Conservation (phyloP, 2,329 filamentous ascomycete genomes). For the Aureobasidium mangrovei region DNA sequence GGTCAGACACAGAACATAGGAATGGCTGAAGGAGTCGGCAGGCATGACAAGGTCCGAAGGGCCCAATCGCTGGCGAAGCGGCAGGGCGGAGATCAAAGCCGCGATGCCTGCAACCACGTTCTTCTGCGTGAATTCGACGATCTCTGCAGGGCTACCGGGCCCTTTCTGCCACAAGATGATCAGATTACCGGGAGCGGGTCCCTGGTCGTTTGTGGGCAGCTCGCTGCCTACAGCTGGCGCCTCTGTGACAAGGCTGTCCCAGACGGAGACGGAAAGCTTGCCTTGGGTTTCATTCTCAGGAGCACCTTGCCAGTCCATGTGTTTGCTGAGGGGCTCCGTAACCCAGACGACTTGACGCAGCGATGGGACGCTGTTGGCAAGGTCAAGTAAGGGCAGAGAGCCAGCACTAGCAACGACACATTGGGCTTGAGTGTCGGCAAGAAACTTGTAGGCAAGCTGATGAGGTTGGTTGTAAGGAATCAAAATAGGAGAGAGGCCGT, state of each 20-base stretch:
- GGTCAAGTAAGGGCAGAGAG: slow-evolving; percentile 68
- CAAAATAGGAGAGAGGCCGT: slow-evolving; percentile 74
- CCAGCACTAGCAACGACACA: slow-evolving; percentile 77
- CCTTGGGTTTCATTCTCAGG: slow-evolving; percentile 62
- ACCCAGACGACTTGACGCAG: slow-evolving; percentile 84
- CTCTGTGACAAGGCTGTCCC: slow-evolving; percentile 74
- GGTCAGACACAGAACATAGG: slow-evolving; percentile 70
- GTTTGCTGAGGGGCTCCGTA: slow-evolving; percentile 78
- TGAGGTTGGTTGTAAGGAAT: slow-evolving; percentile 73
- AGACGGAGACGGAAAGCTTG: slow-evolving; percentile 74
- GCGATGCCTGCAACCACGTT: slow-evolving; percentile 86
- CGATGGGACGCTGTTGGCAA: slow-evolving; percentile 59
- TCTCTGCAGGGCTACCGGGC: slow-evolving; percentile 45
- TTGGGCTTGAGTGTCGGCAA: slow-evolving; percentile 67
- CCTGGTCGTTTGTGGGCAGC: slow-evolving; percentile 55
- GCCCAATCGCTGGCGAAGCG: slow-evolving; percentile 62
- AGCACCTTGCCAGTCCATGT: slow-evolving; percentile 92
- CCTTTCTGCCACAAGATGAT: slow-evolving; percentile 58
- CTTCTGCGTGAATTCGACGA: slow-evolving; percentile 71
- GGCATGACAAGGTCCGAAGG: slow-evolving; percentile 75
- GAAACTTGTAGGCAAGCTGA: slow-evolving; percentile 59
- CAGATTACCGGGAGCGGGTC: slow-evolving; percentile 39
- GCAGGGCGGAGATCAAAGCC: slow-evolving; percentile 66
- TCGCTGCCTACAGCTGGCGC: slow-evolving; percentile 46
- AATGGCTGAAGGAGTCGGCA: slow-evolving; percentile 69